These are phyloP conservation scores for Canariomyces notabilis DNA, from an alignment of 2,329 filamentous ascomycete genomes.

Conservation along the genomic window DNA sequence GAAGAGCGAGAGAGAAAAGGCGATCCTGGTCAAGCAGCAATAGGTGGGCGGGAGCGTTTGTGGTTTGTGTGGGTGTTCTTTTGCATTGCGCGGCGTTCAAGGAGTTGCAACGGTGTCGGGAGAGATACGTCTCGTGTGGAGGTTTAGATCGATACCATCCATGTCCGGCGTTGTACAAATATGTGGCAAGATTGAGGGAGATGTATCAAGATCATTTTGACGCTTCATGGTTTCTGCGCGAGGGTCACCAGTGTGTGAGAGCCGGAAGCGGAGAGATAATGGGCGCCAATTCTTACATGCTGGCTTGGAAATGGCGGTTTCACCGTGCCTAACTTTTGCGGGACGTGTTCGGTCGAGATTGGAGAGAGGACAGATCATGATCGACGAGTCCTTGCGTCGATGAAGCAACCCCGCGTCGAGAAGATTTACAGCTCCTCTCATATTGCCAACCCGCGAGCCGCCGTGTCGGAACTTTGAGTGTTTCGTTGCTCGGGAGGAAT, in stretches of 20 bases:
- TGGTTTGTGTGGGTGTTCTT: neutral
- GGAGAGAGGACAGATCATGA: slow-evolving; percentile 13
- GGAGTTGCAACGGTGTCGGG: neutral
- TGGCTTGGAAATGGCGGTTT: slow-evolving; percentile 12
- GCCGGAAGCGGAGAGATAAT: too few species aligned
- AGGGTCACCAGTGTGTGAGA: too few species aligned
- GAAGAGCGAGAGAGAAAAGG: slow-evolving; percentile 72
- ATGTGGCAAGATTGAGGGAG: neutral
- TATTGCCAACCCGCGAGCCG: neutral
- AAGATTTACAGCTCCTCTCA: too few species aligned
- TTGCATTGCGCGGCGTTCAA: slow-evolving; percentile 20
- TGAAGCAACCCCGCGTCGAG: slow-evolving; percentile 14
- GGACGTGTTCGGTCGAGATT: slow-evolving; percentile 10
- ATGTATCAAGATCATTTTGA: neutral
- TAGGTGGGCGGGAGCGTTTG: slow-evolving; percentile 27
- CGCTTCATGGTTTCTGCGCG: neutral
- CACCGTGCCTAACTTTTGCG: slow-evolving; percentile 4
- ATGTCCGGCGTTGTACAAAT: slow-evolving; percentile 15
- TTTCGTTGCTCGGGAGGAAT: neutral
- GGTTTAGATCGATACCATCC: slow-evolving; percentile 21
- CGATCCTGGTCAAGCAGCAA: slow-evolving; percentile 66
- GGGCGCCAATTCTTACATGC: neutral
- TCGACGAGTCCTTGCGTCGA: slow-evolving; percentile 23
- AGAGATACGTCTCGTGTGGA: slow-evolving; percentile 4
- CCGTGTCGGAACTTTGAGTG: neutral